phyloP scores from a whole-genome alignment of 331 rosid genomes.

The Saraca asoca region DNA sequence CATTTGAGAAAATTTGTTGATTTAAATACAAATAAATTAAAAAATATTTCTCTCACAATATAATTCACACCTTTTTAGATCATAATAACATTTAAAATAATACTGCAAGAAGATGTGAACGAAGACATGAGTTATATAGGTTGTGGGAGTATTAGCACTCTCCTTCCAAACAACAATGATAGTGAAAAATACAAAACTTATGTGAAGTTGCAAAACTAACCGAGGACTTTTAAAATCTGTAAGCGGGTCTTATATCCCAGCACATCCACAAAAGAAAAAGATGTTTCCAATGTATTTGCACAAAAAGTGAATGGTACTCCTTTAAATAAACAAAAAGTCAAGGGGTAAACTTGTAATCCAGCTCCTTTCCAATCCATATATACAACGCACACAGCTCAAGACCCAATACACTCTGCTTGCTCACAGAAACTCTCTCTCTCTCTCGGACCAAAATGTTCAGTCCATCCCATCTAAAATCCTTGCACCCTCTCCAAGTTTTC shows the following conservation, averaged over 20 bases:
- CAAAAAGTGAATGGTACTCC: slow-evolving; percentile 45
- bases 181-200: neutral
- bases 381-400: neutral
- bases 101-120: no score
- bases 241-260: slow-evolving; percentile 49
- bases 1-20: no score
- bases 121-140: no score
- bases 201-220: slow-evolving; percentile 29
- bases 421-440: neutral
- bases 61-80: no score
- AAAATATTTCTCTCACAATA: no score
- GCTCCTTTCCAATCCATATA: slow-evolving; percentile 34
- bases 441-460: slow-evolving; percentile 45
- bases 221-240: slow-evolving; percentile 33
- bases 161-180: neutral
- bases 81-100: no score
- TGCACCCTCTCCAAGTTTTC: slow-evolving; percentile 58
- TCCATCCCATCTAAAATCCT: slow-evolving; percentile 49
- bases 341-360: slow-evolving; percentile 59
- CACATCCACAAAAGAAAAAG: slow-evolving; percentile 48
- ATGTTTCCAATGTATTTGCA: slow-evolving; percentile 28
- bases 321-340: slow-evolving; percentile 47
- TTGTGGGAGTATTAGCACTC: no score
- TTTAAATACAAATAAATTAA: no score
- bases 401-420: neutral